A percentile compares a stretch with the other conserved stretches of the same genome.
These are phyloP conservation scores for Ceratocystis cubensis DNA, from an alignment of 2,329 filamentous ascomycete species.

Conservation along the genomic window DNA sequence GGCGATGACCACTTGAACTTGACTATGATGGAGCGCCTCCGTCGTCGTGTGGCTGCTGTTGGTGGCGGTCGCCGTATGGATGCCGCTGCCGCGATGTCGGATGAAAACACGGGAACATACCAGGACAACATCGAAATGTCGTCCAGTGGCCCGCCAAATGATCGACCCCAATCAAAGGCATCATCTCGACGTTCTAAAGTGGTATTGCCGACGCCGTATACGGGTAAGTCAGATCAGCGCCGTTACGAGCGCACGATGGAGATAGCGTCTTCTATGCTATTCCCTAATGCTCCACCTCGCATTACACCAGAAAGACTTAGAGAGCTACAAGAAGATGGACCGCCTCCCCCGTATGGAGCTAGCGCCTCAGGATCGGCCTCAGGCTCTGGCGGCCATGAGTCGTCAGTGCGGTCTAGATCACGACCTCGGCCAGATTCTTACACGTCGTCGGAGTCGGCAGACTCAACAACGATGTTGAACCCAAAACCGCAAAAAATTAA, in stretches of 20 bases:
- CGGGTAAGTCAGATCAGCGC: constrained; percentile 35
- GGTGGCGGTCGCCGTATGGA: constrained; percentile 36
- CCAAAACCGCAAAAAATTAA: constrained; percentile 43
- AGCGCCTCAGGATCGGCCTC: constrained; percentile 24
- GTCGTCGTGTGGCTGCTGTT: constrained; percentile 43
- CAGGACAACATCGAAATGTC: constrained; percentile 19
- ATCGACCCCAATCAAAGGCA: constrained; percentile 1
- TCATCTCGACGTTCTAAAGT: background rate
- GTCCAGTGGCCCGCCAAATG: constrained; percentile 1
- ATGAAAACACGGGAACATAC: constrained; percentile 21
- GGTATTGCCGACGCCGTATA: constrained; percentile 27
- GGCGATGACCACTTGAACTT: constrained; percentile 33
- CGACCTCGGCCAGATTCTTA: constrained; percentile 25
- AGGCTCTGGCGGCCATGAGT: constrained; percentile 23
- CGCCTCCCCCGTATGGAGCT: constrained; percentile 32
- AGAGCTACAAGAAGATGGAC: constrained; percentile 35
- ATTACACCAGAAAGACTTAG: constrained; percentile 28
- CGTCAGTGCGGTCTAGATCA: background rate
- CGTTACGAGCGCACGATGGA: constrained; percentile 35
- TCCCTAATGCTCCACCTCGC: constrained; percentile 32
- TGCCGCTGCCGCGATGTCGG: constrained; percentile 27
- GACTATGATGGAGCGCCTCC: constrained; percentile 40
- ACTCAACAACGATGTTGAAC: constrained; percentile 33
- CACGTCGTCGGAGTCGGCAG: constrained; percentile 35
- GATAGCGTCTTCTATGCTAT: constrained; percentile 36